These are phyloP conservation scores for Discostella stelligera DNA, from an alignment of 352 stramenopile species.

Conservation along the genomic window DNA sequence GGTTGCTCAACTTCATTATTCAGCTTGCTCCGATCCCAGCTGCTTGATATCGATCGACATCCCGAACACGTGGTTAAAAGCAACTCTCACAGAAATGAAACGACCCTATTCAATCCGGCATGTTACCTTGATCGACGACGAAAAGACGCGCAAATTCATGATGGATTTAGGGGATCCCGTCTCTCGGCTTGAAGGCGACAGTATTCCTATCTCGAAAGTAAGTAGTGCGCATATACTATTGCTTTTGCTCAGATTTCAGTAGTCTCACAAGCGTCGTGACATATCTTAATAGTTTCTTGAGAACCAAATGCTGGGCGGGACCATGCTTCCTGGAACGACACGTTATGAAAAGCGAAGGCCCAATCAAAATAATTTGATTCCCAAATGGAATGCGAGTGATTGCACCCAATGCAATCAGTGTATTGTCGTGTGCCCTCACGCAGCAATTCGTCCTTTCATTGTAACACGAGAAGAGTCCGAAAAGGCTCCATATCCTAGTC, in stretches of 20 bases:
- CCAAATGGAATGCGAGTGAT: constrained; percentile 57
- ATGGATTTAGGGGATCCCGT: constrained; percentile 68
- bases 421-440: constrained; percentile 74
- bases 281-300: constrained; percentile 57
- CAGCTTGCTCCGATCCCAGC: constrained; percentile 57
- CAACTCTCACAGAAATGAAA: constrained; percentile 53
- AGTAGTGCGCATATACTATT: neutral
- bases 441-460: constrained; percentile 75
- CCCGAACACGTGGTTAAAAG: constrained; percentile 52
- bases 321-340: constrained; percentile 67
- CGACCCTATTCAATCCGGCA: constrained; percentile 53
- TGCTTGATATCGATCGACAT: constrained; percentile 63
- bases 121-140: constrained; percentile 64
- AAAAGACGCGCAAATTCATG: constrained; percentile 71
- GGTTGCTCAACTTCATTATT: neutral
- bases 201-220: constrained; percentile 64
- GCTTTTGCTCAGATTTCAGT: neutral
- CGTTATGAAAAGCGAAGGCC: constrained; percentile 70
- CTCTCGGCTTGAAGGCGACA: constrained; percentile 64
- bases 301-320: constrained; percentile 69
- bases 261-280: neutral
- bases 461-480: constrained; percentile 68
- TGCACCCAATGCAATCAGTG: constrained; percentile 82
- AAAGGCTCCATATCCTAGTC: constrained; percentile 55
- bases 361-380: constrained; percentile 59